phyloP scores from a whole-genome alignment of 805 yeast species.

The Tetrapisispora nanseiensis region DNA sequence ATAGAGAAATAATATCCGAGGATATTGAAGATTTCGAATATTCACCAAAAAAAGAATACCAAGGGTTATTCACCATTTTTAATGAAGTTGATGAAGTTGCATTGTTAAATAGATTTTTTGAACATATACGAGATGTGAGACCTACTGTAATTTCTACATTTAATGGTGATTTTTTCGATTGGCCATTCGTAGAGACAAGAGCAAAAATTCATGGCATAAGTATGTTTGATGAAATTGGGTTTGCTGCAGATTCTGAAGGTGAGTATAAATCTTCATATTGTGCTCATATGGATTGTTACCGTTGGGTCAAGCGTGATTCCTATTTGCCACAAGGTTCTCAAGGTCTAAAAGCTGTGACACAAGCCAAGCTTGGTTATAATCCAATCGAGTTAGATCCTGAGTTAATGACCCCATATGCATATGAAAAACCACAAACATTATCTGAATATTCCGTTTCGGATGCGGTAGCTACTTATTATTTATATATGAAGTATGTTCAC shows the following conservation, averaged over 20 bases:
- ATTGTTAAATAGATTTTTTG: conserved; percentile 67
- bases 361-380: conserved; percentile 88
- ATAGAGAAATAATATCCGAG: conserved; percentile 85
- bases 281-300: conserved; percentile 91
- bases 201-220: conserved; percentile 74
- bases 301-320: conserved; percentile 98
- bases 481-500: conserved; percentile 93
- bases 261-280: conserved; percentile 90
- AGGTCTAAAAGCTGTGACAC: conserved; percentile 95
- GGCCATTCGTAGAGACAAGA: conserved; percentile 95
- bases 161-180: conserved; percentile 97
- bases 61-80: conserved; percentile 80
- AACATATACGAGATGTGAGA: conserved; percentile 74
- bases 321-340: conserved; percentile 97
- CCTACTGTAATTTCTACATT: conserved; percentile 98
- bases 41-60: conserved; percentile 94
- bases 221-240: conserved; percentile 90
- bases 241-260: conserved; percentile 78
- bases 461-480: conserved; percentile 96
- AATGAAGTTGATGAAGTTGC: conserved; percentile 82
- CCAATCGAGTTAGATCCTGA: conserved; percentile 97
- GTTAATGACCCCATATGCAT: conserved; percentile 95
- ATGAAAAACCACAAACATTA: conserved; percentile 80
- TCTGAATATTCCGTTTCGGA: conserved; percentile 98
- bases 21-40: conserved; percentile 96